Evolutionary conservation across 805 yeast genomes (phyloP).

Genomic region (Yamadazyma tumulicola): DNA sequence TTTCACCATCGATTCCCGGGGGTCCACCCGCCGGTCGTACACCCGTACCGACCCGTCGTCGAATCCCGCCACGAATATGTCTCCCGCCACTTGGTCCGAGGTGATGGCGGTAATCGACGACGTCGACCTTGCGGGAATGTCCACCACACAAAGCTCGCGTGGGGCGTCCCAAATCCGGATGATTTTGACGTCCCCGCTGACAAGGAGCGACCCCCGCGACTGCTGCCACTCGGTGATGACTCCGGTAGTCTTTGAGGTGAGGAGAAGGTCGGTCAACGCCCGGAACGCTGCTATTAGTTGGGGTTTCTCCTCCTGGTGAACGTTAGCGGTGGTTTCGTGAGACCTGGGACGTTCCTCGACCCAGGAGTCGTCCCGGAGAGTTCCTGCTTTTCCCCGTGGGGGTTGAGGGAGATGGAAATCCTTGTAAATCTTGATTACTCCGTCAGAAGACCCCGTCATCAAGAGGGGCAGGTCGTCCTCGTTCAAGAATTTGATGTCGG

Average conservation of each 20-base stretch:
- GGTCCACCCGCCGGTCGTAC: constrained; percentile 83
- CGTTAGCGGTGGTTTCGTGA: too few species aligned
- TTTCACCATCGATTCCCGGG: constrained; percentile 81
- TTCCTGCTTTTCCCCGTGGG: not conserved
- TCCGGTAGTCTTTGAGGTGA: constrained; percentile 80
- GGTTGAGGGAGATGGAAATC: constrained; percentile 47
- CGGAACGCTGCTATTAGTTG: constrained; percentile 87
- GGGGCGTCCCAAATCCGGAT: constrained; percentile 97
- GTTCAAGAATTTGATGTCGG: constrained; percentile 81
- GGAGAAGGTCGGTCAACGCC: constrained; percentile 79
- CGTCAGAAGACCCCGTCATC: constrained; percentile 89
- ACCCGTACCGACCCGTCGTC: constrained; percentile 86
- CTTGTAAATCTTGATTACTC: constrained; percentile 83
- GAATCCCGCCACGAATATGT: constrained; percentile 86
- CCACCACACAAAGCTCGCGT: constrained; percentile 78
- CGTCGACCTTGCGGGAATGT: constrained; percentile 87
- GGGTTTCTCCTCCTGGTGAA: constrained; percentile 25
- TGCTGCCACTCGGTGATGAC: constrained; percentile 96
- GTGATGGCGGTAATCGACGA: constrained; percentile 86
- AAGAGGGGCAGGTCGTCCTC: constrained; percentile 89
- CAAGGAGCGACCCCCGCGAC: constrained; percentile 83
- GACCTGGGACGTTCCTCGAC: too few species aligned
- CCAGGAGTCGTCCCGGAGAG: constrained; percentile 13
- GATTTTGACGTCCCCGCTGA: constrained; percentile 91
- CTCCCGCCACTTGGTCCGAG: constrained; percentile 94